phyloP scores from a whole-genome alignment of 805 yeast species.

The Wickerhamomyces tratensis region DNA sequence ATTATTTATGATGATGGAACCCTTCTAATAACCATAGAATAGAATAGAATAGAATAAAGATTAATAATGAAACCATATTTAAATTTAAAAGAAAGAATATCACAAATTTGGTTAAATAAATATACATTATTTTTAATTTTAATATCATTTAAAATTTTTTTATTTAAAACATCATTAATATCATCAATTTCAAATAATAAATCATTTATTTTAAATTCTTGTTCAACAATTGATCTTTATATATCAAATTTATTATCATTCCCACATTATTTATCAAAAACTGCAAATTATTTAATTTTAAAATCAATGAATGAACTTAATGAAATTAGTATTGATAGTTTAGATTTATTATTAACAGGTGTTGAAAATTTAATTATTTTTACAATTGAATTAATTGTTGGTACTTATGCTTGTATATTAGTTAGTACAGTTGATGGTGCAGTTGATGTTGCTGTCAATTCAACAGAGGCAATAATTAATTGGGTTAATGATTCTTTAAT shows the following conservation, averaged over 20 bases:
- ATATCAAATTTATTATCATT: slow-evolving; percentile 27
- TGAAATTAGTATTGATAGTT: slow-evolving; percentile 30
- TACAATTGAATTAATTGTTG: slow-evolving; percentile 62
- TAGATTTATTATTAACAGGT: slow-evolving; percentile 42
- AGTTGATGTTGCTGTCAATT: slow-evolving; percentile 61
- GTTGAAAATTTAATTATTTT: slow-evolving; percentile 54
- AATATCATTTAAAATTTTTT: slow-evolving; percentile 45
- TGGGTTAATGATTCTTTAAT: slow-evolving; percentile 54
- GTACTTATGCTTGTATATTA: slow-evolving; percentile 80
- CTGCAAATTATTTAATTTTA: slow-evolving; percentile 44
- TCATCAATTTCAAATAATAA: slow-evolving; percentile 31
- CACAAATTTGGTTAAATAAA: slow-evolving; percentile 62
- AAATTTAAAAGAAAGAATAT: slow-evolving; percentile 39
- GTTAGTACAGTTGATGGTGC: slow-evolving; percentile 68
- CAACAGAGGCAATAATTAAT: slow-evolving; percentile 52
- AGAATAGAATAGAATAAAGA: background rate
- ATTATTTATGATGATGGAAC: no score
- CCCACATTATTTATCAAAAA: slow-evolving; percentile 46
- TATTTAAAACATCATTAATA: slow-evolving; percentile 42
- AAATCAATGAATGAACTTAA: slow-evolving; percentile 38
- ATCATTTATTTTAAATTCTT: slow-evolving; percentile 29
- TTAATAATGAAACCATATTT: slow-evolving; percentile 26
- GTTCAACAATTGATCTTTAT: slow-evolving; percentile 35
- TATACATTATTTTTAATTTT: slow-evolving; percentile 48
- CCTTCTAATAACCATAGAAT: no score